A percentile compares a stretch with the other conserved stretches of the same genome.
These are phyloP conservation scores for Acacia crassicarpa DNA, from an alignment of 306 rosid species.

Conservation along the genomic window DNA sequence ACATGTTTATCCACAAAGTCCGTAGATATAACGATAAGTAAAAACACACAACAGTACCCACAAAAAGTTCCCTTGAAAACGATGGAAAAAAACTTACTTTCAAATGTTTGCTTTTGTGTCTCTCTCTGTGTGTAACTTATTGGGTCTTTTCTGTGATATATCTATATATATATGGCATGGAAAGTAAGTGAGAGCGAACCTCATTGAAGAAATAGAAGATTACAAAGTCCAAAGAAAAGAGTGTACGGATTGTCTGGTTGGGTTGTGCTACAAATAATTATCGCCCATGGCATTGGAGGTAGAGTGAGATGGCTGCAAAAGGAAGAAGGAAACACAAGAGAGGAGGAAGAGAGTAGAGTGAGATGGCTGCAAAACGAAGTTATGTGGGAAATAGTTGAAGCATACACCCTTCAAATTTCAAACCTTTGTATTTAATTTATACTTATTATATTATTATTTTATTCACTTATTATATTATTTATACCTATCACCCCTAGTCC, in stretches of 20 bases:
- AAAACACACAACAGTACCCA: neutral
- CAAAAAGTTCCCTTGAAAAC: neutral
- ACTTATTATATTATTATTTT: neutral
- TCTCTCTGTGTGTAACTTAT: neutral
- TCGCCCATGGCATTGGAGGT: constrained; percentile 27
- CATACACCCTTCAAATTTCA: neutral
- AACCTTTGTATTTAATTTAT: constrained; percentile 27
- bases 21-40: neutral
- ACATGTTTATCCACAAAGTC: constrained; percentile 47
- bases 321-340: constrained; percentile 20
- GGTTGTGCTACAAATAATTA: neutral
- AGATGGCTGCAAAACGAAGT: no score
- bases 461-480: constrained; percentile 5
- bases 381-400: constrained; percentile 15
- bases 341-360: neutral
- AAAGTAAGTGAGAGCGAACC: constrained; percentile 1
- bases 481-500: neutral
- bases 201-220: neutral
- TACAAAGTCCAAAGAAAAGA: neutral
- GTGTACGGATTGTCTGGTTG: constrained; percentile 5
- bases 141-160: neutral
- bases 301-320: neutral
- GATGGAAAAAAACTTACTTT: neutral
- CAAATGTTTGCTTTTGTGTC: neutral
- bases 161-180: neutral